Evolutionary conservation across 805 yeast species (phyloP).

Genomic region (Yarrowia keelungensis): DNA sequence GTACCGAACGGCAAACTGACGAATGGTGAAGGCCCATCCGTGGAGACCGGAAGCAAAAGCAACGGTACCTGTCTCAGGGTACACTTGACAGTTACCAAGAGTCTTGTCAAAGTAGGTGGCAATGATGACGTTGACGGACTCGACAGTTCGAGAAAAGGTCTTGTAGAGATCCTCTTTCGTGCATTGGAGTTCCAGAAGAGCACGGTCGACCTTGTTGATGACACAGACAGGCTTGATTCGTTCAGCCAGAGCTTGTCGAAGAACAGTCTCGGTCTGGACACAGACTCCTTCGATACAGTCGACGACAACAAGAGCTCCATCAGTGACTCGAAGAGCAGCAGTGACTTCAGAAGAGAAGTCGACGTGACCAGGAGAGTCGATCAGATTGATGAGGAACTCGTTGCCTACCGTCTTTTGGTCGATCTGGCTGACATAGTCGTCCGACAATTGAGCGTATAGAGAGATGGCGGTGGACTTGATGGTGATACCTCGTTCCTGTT

Average conservation of each 20-base stretch:
- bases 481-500: conserved; percentile 99
- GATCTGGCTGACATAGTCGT: conserved; percentile 85
- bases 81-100: conserved; percentile 96
- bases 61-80: conserved; percentile 98
- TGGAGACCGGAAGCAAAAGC: conserved; percentile 99
- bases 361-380: conserved; percentile 99
- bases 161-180: conserved; percentile 99
- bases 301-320: conserved; percentile 99
- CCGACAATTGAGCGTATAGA: conserved; percentile 84
- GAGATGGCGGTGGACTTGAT: conserved; percentile 99
- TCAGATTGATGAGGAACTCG: conserved; percentile 95
- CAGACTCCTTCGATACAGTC: conserved; percentile 99
- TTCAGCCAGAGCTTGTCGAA: conserved; percentile 98
- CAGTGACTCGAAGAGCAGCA: conserved; percentile 99
- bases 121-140: conserved; percentile 98
- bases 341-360: conserved; percentile 99
- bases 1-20: conserved; percentile 98
- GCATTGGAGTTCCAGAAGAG: conserved; percentile 97
- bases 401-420: conserved; percentile 92
- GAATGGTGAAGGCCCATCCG: conserved; percentile 99
- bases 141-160: conserved; percentile 97
- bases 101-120: conserved; percentile 90
- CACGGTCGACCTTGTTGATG: conserved; percentile 99
- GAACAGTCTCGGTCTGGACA: conserved; percentile 99
- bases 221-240: conserved; percentile 98